Evolutionary conservation across 345 rosid species (phyloP).

Genomic region (Microcos paniculata): DNA sequence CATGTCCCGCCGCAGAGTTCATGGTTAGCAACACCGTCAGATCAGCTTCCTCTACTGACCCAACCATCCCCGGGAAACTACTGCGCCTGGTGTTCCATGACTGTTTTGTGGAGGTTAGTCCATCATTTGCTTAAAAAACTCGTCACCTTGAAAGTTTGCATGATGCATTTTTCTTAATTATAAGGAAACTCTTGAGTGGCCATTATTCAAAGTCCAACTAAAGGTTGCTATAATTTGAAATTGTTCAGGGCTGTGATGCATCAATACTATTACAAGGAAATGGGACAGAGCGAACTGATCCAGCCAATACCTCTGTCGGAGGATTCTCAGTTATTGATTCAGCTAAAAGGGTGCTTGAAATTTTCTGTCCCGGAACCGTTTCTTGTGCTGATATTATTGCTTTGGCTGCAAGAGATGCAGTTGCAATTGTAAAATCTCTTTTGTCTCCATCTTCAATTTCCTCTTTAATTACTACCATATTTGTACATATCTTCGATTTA

Average conservation of each 20-base stretch:
- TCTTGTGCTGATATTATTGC: conserved; percentile 77
- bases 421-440: conserved; percentile 49
- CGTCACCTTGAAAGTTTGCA: neutral
- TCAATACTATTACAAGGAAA: conserved; percentile 83
- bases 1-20: conserved; percentile 75
- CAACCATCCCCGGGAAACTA: conserved; percentile 81
- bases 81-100: conserved; percentile 87
- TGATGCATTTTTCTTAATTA: neutral
- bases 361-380: conserved; percentile 63
- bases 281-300: conserved; percentile 76
- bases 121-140: neutral
- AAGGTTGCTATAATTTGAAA: neutral
- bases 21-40: conserved; percentile 63
- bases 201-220: neutral
- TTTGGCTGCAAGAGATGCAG: conserved; percentile 80
- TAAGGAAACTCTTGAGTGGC: neutral
- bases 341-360: conserved; percentile 63
- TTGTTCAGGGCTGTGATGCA: conserved; percentile 78
- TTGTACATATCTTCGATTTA: neutral
- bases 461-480: neutral
- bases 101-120: conserved; percentile 80
- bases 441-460: neutral
- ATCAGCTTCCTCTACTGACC: conserved; percentile 63
- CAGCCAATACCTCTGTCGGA: conserved; percentile 72
- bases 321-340: conserved; percentile 58